Percentiles rank a stretch among this genome's conserved stretches.
phyloP scores from a whole-genome alignment of 1,284 basidiomycete species.

The Thecaphora thlaspeos region DNA sequence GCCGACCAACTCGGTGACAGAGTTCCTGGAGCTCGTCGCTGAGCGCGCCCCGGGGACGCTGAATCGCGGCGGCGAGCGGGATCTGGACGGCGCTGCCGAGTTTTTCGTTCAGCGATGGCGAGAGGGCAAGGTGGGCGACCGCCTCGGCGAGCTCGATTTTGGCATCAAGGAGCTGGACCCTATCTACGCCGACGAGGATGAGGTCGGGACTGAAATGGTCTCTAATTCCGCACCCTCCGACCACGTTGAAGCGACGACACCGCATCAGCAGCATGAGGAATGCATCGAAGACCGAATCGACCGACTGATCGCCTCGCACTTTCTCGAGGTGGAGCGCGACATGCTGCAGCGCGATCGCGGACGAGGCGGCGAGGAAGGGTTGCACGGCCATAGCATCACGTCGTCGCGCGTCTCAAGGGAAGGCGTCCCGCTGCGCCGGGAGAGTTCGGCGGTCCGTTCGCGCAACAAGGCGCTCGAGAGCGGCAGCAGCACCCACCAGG shows the following conservation, averaged over 20 bases:
- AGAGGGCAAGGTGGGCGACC: conserved; percentile 37
- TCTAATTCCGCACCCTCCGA: neutral
- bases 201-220: neutral
- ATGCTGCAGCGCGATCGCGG: neutral
- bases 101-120: conserved; percentile 51
- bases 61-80: conserved; percentile 34
- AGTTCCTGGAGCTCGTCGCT: conserved; percentile 37
- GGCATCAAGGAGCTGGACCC: conserved; percentile 14
- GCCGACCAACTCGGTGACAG: conserved; percentile 42
- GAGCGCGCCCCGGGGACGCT: conserved; percentile 47
- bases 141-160: conserved; percentile 47
- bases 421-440: neutral
- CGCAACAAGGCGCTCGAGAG: neutral
- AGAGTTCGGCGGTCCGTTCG: neutral
- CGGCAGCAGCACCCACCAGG: conserved; percentile 18
- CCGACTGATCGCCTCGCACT: neutral
- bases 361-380: too few species aligned
- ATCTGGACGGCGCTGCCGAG: conserved; percentile 43
- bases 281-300: neutral
- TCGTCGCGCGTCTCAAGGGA: neutral
- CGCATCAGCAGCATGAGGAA: neutral
- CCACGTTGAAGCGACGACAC: neutral
- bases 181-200: conserved; percentile 2
- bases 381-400: neutral
- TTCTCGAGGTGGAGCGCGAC: neutral